Conservation (phyloP, 768 basidiomycete species). For the Gloeostereum incarnatum region DNA sequence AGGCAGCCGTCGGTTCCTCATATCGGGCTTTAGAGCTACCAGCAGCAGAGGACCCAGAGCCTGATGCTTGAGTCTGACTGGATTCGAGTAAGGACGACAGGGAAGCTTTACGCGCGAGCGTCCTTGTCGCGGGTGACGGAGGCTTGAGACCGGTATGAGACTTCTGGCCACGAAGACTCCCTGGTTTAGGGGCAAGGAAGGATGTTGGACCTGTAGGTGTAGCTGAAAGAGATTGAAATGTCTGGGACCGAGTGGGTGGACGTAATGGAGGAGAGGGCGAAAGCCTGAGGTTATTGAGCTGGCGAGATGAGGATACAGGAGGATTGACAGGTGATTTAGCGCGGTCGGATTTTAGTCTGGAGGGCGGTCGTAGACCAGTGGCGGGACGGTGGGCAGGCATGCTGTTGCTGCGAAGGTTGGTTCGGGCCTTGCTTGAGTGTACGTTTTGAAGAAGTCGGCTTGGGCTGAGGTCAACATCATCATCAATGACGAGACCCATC, state of each 20-base stretch:
- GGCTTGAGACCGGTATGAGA: constrained; percentile 78
- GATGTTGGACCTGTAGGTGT: constrained; percentile 40
- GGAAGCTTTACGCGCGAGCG: constrained; percentile 69
- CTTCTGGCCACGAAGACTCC: constrained; percentile 75
- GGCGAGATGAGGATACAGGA: constrained; percentile 59
- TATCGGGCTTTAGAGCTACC: constrained; percentile 45
- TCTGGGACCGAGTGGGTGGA: constrained; percentile 48
- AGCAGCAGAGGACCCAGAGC: constrained; percentile 34
- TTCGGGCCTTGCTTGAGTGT: constrained; percentile 31
- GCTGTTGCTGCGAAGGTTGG: constrained; percentile 48
- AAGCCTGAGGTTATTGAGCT: constrained; percentile 56
- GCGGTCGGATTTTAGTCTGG: constrained; percentile 50
- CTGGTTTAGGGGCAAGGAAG: constrained; percentile 60
- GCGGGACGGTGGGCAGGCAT: constrained; percentile 42
- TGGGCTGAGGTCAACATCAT: constrained; percentile 76
- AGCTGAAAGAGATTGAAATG: constrained; percentile 47
- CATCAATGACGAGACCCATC: constrained; percentile 74
- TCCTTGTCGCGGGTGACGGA: constrained; percentile 54
- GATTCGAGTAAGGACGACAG: constrained; percentile 65
- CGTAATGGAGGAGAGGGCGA: constrained; percentile 64
- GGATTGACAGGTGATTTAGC: constrained; percentile 68
- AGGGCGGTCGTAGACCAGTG: constrained; percentile 53
- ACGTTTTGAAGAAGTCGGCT: constrained; percentile 54
- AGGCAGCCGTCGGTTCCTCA: constrained; percentile 74
- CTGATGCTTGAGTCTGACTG: constrained; percentile 44